A percentile compares a stretch with the other conserved stretches of the same genome.
Conservation (phyloP, 768 basidiomycete genomes). For the Cyathus striatus region DNA sequence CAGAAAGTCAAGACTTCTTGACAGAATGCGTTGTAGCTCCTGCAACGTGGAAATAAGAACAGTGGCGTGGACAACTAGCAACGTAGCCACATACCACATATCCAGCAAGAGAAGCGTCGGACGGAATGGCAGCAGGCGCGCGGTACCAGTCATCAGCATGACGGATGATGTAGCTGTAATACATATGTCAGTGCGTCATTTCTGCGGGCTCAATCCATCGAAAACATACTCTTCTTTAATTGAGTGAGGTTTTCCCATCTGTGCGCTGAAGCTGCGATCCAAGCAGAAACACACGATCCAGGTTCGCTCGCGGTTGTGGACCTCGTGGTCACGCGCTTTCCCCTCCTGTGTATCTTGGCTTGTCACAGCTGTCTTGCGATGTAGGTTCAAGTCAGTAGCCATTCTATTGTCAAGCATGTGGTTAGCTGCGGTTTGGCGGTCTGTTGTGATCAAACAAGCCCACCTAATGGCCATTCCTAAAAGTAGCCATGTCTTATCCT, state of each 20-base stretch:
- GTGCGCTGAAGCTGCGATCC: slow-evolving; percentile 87
- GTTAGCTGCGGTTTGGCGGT: background rate
- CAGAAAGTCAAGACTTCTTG: slow-evolving; percentile 83
- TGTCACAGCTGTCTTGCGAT: slow-evolving; percentile 70
- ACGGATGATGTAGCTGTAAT: slow-evolving; percentile 75
- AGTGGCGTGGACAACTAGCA: background rate
- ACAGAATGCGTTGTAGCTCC: slow-evolving; percentile 87
- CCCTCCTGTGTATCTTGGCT: slow-evolving; percentile 75
- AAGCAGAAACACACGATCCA: slow-evolving; percentile 88
- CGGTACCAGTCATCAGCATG: slow-evolving; percentile 73
- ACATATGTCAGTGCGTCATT: slow-evolving; percentile 4
- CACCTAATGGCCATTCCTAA: slow-evolving; percentile 84
- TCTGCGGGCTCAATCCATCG: background rate
- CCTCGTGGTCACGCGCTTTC: slow-evolving; percentile 72
- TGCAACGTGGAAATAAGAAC: slow-evolving; percentile 19
- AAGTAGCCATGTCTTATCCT: slow-evolving; percentile 90
- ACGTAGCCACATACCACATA: slow-evolving; percentile 58
- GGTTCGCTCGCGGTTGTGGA: slow-evolving; percentile 91
- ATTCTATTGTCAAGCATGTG: slow-evolving; percentile 44
- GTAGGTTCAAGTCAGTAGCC: slow-evolving; percentile 94
- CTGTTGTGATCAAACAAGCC: slow-evolving; percentile 10
- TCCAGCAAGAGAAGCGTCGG: slow-evolving; percentile 67
- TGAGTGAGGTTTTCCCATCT: slow-evolving; percentile 94
- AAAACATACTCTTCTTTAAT: slow-evolving; percentile 86
- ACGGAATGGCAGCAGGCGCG: slow-evolving; percentile 54